These are phyloP conservation scores for Penicillium arizonense DNA, from an alignment of 495 filamentous ascomycete species.

Conservation along the genomic window DNA sequence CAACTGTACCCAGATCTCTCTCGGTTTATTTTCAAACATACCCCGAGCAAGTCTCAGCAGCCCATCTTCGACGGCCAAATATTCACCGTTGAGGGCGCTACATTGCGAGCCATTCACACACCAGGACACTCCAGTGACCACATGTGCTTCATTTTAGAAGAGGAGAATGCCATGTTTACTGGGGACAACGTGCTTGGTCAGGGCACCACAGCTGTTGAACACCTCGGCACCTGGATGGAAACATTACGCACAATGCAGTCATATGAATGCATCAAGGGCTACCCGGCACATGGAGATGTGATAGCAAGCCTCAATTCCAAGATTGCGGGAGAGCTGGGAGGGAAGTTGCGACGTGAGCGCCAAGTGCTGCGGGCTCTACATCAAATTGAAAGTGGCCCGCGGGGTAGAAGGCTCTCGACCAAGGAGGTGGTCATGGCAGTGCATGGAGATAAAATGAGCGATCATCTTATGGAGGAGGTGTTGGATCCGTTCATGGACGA, in stretches of 20 bases:
- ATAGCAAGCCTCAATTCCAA: background rate
- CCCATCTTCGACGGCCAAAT: background rate
- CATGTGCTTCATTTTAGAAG: constrained; percentile 1
- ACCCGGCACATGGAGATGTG: background rate
- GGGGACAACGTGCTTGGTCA: constrained; percentile 1
- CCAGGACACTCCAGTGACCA: background rate
- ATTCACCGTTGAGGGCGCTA: background rate
- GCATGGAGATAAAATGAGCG: too few species aligned
- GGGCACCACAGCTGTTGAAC: background rate
- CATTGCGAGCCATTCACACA: background rate
- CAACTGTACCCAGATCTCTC: background rate
- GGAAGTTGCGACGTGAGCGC: too few species aligned
- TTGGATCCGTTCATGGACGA: too few species aligned
- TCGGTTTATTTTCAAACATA: background rate
- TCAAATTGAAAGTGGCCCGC: too few species aligned
- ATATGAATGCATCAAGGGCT: background rate
- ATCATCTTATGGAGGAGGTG: too few species aligned
- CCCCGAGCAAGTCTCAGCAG: background rate
- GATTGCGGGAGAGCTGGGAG: too few species aligned
- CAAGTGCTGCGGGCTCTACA: too few species aligned
- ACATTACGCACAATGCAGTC: background rate
- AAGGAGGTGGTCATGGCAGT: too few species aligned
- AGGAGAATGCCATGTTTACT: background rate
- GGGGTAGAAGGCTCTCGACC: too few species aligned
- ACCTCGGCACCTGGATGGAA: background rate